Evolutionary conservation across 2,329 filamentous ascomycete species (phyloP).

Genomic region (Colletotrichum melonis): DNA sequence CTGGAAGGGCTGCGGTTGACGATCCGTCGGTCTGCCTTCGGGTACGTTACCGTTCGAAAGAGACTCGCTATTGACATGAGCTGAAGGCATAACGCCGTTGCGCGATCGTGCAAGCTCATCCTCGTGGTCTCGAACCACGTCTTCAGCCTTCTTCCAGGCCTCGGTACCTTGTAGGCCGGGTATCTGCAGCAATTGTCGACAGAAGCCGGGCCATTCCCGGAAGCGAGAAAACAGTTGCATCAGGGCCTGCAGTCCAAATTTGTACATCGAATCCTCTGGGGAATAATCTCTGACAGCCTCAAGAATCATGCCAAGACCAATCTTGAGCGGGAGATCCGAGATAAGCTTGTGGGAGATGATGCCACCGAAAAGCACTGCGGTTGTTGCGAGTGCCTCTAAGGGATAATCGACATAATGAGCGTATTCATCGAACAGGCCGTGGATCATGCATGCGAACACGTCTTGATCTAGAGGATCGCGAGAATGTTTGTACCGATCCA

Average conservation of each 20-base stretch:
- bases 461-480: constrained; percentile 88
- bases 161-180: constrained; percentile 86
- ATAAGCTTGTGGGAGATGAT: constrained; percentile 96
- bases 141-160: constrained; percentile 84
- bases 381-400: constrained; percentile 93
- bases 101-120: constrained; percentile 68
- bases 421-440: constrained; percentile 97
- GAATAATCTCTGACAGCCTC: constrained; percentile 90
- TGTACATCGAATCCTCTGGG: constrained; percentile 92
- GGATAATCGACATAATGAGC: constrained; percentile 96
- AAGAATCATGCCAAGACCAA: constrained; percentile 97
- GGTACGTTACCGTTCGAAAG: constrained; percentile 79
- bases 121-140: constrained; percentile 77
- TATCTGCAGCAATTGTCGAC: constrained; percentile 84
- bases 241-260: constrained; percentile 95
- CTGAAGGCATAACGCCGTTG: constrained; percentile 58
- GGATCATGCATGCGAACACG: constrained; percentile 98
- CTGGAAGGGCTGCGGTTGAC: constrained; percentile 77
- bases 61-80: constrained; percentile 57
- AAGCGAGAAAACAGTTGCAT: constrained; percentile 88
- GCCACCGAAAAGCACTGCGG: constrained; percentile 94
- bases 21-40: constrained; percentile 68
- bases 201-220: constrained; percentile 95
- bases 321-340: constrained; percentile 88
- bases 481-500: constrained; percentile 90